Evolutionary conservation across 768 basidiomycete genomes (phyloP).

Genomic region (Tulasnella sp.): DNA sequence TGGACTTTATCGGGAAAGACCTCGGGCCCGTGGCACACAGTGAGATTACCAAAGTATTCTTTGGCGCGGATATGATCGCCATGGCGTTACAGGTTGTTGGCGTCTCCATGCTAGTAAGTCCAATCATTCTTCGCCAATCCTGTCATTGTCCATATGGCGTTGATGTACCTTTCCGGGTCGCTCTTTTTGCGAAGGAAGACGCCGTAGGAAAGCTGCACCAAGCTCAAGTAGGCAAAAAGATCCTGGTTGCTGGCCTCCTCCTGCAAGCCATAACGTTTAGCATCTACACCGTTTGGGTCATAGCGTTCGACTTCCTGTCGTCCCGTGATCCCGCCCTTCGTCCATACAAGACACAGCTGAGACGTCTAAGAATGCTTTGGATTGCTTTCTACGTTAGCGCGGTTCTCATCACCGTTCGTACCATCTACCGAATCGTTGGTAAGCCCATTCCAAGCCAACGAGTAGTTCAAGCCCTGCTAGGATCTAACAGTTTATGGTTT

Average conservation of each 20-base stretch:
- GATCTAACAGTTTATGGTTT: neutral
- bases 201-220: neutral
- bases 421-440: conserved; percentile 35
- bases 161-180: neutral
- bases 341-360: neutral
- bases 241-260: conserved; percentile 33
- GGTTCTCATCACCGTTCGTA: conserved; percentile 25
- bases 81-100: conserved; percentile 32
- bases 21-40: conserved; percentile 18
- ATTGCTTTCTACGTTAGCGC: conserved; percentile 34
- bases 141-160: neutral
- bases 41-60: conserved; percentile 36
- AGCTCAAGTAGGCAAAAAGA: neutral
- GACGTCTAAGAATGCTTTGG: conserved; percentile 30
- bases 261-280: conserved; percentile 33
- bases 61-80: conserved; percentile 32
- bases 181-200: conserved; percentile 1
- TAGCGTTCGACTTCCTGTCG: conserved; percentile 21
- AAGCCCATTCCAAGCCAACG: neutral
- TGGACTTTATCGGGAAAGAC: conserved; percentile 32
- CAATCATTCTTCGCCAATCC: neutral
- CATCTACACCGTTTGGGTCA: conserved; percentile 27
- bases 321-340: neutral
- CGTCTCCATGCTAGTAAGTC: conserved; percentile 15
- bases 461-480: neutral